phyloP scores from a whole-genome alignment of 73 alveolate species.

The Tetrahymena thermophila region DNA sequence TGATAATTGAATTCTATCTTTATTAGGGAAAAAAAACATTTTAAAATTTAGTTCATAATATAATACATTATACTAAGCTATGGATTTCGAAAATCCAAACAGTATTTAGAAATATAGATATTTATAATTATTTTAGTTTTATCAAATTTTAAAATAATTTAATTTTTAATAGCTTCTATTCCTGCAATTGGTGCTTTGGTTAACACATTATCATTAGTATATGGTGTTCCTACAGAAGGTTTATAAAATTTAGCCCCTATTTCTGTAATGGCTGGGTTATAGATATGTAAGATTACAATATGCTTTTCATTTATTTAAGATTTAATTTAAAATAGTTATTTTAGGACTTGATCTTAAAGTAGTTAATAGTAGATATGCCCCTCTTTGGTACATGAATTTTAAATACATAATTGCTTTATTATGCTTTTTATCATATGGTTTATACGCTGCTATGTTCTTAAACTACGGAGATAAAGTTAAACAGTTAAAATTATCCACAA shows the following conservation, averaged over 20 bases:
- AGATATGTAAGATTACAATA: neutral
- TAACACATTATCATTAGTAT: neutral
- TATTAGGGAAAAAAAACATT: too few species aligned
- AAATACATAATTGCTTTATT: neutral
- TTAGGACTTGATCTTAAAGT: neutral
- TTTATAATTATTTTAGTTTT: too few species aligned
- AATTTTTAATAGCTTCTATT: neutral
- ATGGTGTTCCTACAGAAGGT: neutral
- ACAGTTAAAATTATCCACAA: neutral
- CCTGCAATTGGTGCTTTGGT: neutral
- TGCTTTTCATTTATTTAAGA: neutral
- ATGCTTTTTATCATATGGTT: neutral
- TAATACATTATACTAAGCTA: too few species aligned
- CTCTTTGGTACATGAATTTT: neutral
- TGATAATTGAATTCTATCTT: too few species aligned
- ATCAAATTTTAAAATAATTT: neutral
- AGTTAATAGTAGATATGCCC: neutral
- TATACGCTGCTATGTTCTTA: neutral
- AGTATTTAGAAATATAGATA: too few species aligned
- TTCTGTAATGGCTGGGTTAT: neutral
- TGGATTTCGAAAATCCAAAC: too few species aligned
- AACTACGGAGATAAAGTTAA: neutral
- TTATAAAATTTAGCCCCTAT: neutral
- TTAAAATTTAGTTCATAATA: too few species aligned
- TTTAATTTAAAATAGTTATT: neutral